phyloP scores from a whole-genome alignment of 1,139 yeast genomes.

The Arxiozyma slooffiae region DNA sequence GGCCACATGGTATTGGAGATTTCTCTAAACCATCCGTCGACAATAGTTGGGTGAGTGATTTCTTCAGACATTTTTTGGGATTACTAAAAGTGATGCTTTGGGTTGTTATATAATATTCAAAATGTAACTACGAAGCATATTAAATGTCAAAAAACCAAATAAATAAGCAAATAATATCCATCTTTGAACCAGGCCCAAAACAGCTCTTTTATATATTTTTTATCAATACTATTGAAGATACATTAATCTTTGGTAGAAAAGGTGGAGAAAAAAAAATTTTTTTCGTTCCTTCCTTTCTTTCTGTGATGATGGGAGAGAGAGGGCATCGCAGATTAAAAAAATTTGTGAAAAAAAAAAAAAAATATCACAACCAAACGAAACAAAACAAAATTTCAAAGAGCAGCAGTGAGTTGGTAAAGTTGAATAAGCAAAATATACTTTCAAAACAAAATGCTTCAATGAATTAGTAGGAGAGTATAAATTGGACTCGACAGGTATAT shows the following conservation, averaged over 20 bases:
- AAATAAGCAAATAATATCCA: background rate
- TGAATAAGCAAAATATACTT: background rate
- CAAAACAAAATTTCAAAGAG: background rate
- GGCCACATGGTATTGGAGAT: conserved; percentile 84
- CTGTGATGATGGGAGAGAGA: too few relatives aligned
- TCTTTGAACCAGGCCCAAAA: background rate
- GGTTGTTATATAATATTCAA: background rate
- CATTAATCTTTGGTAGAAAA: background rate
- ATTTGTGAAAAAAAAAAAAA: background rate
- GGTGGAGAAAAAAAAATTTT: background rate
- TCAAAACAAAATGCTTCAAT: too few relatives aligned
- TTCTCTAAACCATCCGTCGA: conserved; percentile 88
- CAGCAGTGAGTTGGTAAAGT: background rate
- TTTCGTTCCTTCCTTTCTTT: too few relatives aligned
- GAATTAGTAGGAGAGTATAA: too few relatives aligned
- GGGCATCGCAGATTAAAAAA: background rate
- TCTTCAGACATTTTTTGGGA: conserved; percentile 29
- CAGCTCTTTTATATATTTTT: background rate
- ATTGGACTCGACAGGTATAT: too few relatives aligned
- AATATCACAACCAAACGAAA: background rate
- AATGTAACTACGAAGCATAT: too few relatives aligned
- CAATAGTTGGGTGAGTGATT: conserved; percentile 57
- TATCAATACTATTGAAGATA: background rate
- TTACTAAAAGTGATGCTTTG: background rate
- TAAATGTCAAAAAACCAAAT: too few relatives aligned